These are phyloP conservation scores for Pseudomonodictys pantanalensis DNA, from an alignment of 495 filamentous ascomycete species.

Conservation along the genomic window DNA sequence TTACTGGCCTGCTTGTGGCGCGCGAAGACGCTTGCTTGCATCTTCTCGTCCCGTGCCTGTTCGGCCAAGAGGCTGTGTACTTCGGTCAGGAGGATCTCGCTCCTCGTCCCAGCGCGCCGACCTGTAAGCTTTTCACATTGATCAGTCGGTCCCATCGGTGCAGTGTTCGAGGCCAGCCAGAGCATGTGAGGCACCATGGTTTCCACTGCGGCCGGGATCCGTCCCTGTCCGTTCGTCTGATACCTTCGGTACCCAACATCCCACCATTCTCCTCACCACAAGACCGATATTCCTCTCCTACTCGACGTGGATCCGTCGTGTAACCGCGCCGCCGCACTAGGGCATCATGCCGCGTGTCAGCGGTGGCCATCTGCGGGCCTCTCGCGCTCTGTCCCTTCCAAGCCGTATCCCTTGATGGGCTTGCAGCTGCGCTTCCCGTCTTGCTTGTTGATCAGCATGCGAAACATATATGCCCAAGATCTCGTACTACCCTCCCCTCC, in stretches of 20 bases:
- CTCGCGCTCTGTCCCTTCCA: too few species aligned
- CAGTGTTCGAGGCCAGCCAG: conserved; percentile 14
- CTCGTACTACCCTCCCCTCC: conserved; percentile 29
- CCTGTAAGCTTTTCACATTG: conserved; percentile 6
- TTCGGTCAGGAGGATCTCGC: conserved; percentile 32
- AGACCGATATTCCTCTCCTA: conserved; percentile 10
- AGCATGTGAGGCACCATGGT: conserved; percentile 20
- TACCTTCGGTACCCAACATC: conserved; percentile 23
- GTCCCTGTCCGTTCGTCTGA: not conserved
- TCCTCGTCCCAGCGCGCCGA: conserved; percentile 16
- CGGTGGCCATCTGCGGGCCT: too few species aligned
- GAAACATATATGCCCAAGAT: conserved; percentile 23
- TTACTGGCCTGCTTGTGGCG: conserved; percentile 19
- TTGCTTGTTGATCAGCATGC: conserved; percentile 12
- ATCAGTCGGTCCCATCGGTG: conserved; percentile 10
- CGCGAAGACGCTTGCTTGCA: conserved; percentile 9
- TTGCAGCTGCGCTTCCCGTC: conserved; percentile 9
- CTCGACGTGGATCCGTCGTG: conserved; percentile 24
- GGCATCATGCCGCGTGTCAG: conserved; percentile 28
- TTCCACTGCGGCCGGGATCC: not conserved
- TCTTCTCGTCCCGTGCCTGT: conserved; percentile 24
- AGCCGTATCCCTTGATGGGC: too few species aligned
- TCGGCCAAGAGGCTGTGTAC: conserved; percentile 27
- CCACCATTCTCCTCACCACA: conserved; percentile 1
- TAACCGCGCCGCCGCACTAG: conserved; percentile 24